Evolutionary conservation across 2,329 filamentous ascomycete genomes (phyloP).

Genomic region (Pseudogymnoascus sp.): DNA sequence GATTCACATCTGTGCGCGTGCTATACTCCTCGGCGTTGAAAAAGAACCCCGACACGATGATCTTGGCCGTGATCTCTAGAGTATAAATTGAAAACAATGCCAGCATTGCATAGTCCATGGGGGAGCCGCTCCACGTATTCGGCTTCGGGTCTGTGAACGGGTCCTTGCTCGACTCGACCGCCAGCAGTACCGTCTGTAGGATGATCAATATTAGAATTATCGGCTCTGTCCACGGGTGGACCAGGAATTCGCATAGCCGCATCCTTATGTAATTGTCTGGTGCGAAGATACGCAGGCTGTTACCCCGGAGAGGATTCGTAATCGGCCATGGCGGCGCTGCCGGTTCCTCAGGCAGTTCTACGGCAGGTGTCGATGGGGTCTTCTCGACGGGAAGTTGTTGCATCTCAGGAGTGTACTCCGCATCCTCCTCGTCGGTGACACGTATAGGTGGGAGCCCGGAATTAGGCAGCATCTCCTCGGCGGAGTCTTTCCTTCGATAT

Average conservation of each 20-base stretch:
- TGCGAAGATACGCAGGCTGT: slow-evolving; percentile 74
- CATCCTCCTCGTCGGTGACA: slow-evolving; percentile 1
- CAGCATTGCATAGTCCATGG: slow-evolving; percentile 49
- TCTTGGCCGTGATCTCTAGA: slow-evolving; percentile 69
- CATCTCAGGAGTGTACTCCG: not conserved
- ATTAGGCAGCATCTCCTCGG: slow-evolving; percentile 14
- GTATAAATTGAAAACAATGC: slow-evolving; percentile 84
- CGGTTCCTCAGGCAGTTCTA: slow-evolving; percentile 10
- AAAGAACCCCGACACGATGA: slow-evolving; percentile 88
- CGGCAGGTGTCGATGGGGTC: slow-evolving; percentile 11
- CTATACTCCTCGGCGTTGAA: slow-evolving; percentile 88
- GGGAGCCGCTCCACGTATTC: slow-evolving; percentile 51
- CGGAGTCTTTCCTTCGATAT: slow-evolving; percentile 26
- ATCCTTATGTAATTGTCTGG: slow-evolving; percentile 67
- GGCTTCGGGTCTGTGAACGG: slow-evolving; percentile 56
- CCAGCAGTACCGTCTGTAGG: slow-evolving; percentile 77
- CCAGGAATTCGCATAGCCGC: slow-evolving; percentile 70
- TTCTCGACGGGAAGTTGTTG: slow-evolving; percentile 12
- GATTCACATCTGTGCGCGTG: slow-evolving; percentile 65
- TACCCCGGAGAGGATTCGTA: slow-evolving; percentile 77
- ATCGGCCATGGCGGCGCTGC: slow-evolving; percentile 26
- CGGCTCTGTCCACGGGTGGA: slow-evolving; percentile 80
- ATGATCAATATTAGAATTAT: slow-evolving; percentile 80
- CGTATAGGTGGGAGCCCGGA: not conserved
- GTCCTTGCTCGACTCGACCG: slow-evolving; percentile 67